Evolutionary conservation across 257 asterid genomes (phyloP), one percentile per base, ranked within the genome.

Genomic region (Forsythia suspensa): DNA sequence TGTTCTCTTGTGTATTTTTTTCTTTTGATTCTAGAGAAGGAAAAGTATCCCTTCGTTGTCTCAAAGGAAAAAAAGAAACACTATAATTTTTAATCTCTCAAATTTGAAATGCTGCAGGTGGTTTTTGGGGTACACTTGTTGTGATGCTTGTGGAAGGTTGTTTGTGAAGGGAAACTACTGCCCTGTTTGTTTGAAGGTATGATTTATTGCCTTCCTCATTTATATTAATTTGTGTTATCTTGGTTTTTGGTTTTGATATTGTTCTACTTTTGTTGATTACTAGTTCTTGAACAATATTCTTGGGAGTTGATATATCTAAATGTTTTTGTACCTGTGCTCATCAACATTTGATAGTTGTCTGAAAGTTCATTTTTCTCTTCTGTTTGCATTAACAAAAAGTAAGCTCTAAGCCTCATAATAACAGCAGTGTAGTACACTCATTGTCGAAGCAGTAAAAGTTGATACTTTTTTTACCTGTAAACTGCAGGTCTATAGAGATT

Each of bases 81-180:
- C 70, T 3, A 9, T 29, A 63, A 57, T 5, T 5, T 63, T 10
- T 63, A 24, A 24, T 29, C 15, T 63, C 48, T 48, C 10, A 40
- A 40, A 42, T 68, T 71, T 86, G 77, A 57, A 78, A 69, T 41
- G 75, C 55, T 87, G 86, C 88, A 96, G 99, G 91, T 96, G 99
- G 99, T 93, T 92, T 88, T 87, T 94, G 87, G 99, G 98, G 71
- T 90, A 94, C 84, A 94, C 99, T 74, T 94, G 98, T 76, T 96
- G 99, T 82, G 99, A 96, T 90, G 99, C 99, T 82, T 96, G 99
- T 71, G 99, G 99, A 82, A 92, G 98, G 87, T 88, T 96, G 85
- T 96, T 96, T 80, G 88, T 90, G 82, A 96, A 94, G 85, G 98
- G 97, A 82, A 94, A 96, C 77, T 96, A 94, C 74, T 94, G 99